Evolutionary conservation across 225 moss, liverwort and hornwort genomes (phyloP), one percentile per base, ranked within the genome.

Genomic region (Marchantia polymorpha): DNA sequence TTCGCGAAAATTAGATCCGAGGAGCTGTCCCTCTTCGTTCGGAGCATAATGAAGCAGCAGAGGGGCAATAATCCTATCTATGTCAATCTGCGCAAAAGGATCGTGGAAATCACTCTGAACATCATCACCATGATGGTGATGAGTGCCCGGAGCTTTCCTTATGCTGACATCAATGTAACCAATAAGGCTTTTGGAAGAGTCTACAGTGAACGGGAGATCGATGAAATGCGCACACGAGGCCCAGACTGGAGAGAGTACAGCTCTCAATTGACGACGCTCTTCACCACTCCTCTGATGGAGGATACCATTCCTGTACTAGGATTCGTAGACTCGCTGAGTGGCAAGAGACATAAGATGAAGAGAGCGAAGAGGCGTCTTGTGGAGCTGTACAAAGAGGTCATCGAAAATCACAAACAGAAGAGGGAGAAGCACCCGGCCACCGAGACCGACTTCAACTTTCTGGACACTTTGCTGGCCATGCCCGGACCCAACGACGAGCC

Each of bases 201-300:
- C 17, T 78, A 64, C 12, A 78, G 17, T 17, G 64, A 39, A 10
- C 48, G 27, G 23, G 77, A 78, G 30, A 78, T 78, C 17, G 50
- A 16, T 26, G 77, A 78, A 4, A 78, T 78, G 77, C 64, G 77
- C 0, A 12, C n/a, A 13, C 58, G 77, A 6, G 77, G 77, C 4
- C 77, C 77, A 23, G 77, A 78, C 52, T 78, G 77, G 77, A 78
- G 77, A 53, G 51, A 67, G 60, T 78, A 78, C 77, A 65, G 50
- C 19, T 15, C 25, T 16, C 1, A 26, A 16, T 66, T 66, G 12
- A 49, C 16, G 0, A 78, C 66, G 46, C 77, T 78, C 12, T 78
- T 78, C 48, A 48, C 50, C 0, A 49, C 77, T 51, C 77, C 64
- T 49, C 46, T 78, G 51, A 8, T 78, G 77, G 65, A 78, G 65